phyloP scores from a whole-genome alignment of 208 protist genomes.

The Angomonas deanei region DNA sequence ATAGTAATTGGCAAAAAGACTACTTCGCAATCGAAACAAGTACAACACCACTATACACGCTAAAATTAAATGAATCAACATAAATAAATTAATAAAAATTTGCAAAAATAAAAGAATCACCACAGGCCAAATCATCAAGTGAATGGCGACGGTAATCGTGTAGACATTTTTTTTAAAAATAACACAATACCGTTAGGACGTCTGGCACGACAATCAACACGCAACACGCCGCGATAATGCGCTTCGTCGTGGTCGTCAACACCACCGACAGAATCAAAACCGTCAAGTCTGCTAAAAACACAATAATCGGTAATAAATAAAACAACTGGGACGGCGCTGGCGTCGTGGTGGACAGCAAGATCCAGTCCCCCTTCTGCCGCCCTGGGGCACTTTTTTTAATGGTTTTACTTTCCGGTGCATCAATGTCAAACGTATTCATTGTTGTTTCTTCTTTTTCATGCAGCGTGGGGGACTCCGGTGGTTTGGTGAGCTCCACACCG shows the following conservation, averaged over 20 bases:
- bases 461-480: too few relatives aligned
- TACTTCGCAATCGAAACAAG: conserved; percentile 46
- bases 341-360: conserved; percentile 44
- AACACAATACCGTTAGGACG: conserved; percentile 30
- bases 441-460: background rate
- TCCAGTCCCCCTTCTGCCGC: conserved; percentile 5
- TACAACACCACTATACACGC: conserved; percentile 47
- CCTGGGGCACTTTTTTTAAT: conserved; percentile 6
- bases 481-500: too few relatives aligned
- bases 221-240: conserved; percentile 32
- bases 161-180: conserved; percentile 43
- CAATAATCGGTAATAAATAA: conserved; percentile 32
- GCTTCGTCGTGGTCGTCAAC: conserved; percentile 21
- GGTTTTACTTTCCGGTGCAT: conserved; percentile 17
- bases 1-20: conserved; percentile 44
- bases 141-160: conserved; percentile 41
- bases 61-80: conserved; percentile 57
- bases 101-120: conserved; percentile 50
- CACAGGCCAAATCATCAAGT: conserved; percentile 55
- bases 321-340: conserved; percentile 31
- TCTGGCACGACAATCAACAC: conserved; percentile 43
- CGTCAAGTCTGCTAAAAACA: conserved; percentile 58
- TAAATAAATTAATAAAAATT: conserved; percentile 47
- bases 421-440: conserved; percentile 9
- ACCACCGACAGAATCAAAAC: conserved; percentile 37